Conservation (phyloP, 176 grass and related monocot species). For the Oryza glumipatula region DNA sequence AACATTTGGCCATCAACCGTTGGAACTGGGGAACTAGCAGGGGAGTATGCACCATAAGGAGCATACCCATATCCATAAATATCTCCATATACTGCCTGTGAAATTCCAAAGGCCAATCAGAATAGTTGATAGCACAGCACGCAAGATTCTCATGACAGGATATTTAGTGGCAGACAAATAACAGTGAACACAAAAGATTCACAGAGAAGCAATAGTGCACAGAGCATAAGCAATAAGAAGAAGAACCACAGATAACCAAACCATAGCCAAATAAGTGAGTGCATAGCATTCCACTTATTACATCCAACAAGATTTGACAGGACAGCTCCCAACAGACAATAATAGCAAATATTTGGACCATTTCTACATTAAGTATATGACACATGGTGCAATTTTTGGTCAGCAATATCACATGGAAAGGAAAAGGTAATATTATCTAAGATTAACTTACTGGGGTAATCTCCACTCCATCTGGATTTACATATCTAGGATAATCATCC, state of each 20-base stretch:
- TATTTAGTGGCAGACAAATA: slow-evolving; percentile 45
- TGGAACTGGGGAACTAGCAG: slow-evolving; percentile 84
- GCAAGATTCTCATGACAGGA: slow-evolving; percentile 22
- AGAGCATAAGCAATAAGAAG: slow-evolving; percentile 21
- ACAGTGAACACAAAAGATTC: neutral
- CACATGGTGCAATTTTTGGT: slow-evolving; percentile 31
- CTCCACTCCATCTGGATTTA: slow-evolving; percentile 83
- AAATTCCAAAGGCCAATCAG: neutral
- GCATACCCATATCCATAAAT: slow-evolving; percentile 98
- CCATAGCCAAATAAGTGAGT: slow-evolving; percentile 20
- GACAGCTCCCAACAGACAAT: slow-evolving; percentile 38
- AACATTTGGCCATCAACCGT: slow-evolving; percentile 86
- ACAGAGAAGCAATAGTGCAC: neutral
- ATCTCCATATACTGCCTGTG: slow-evolving; percentile 87
- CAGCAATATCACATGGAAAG: slow-evolving; percentile 3
- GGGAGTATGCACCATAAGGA: slow-evolving; percentile 77
- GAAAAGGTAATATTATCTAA: neutral
- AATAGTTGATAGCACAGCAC: slow-evolving; percentile 13
- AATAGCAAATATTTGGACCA: slow-evolving; percentile 46
- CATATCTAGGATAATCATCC: slow-evolving; percentile 84
- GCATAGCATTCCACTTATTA: slow-evolving; percentile 40
- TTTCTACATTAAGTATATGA: slow-evolving; percentile 34
- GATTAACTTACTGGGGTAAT: slow-evolving; percentile 60
- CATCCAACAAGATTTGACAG: slow-evolving; percentile 47
- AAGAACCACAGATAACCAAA: slow-evolving; percentile 21